Percentiles rank a stretch among this genome's conserved stretches.
phyloP scores from a whole-genome alignment of 371 early-diverging fungal species.

The Mucor velutinosus region DNA sequence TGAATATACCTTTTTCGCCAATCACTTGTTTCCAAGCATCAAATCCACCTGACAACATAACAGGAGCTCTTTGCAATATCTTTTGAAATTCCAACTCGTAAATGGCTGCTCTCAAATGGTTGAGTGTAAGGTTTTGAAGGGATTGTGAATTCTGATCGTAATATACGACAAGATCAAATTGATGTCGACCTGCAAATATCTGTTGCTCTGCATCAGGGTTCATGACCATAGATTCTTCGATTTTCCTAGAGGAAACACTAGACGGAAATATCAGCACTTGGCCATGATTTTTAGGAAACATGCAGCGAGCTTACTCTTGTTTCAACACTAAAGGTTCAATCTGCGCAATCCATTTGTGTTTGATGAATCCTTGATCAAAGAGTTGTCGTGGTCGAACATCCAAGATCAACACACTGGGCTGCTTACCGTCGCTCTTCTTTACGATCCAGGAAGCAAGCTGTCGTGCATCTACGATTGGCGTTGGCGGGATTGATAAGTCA shows the following conservation, averaged over 20 bases:
- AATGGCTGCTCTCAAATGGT: constrained; percentile 54
- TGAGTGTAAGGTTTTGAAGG: constrained; percentile 29
- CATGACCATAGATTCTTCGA: constrained; percentile 25
- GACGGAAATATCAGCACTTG: neutral
- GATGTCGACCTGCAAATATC: constrained; percentile 66
- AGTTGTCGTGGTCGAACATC: constrained; percentile 79
- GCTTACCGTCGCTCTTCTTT: constrained; percentile 17
- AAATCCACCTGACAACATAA: constrained; percentile 79
- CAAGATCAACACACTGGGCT: constrained; percentile 68
- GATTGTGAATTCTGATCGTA: constrained; percentile 63
- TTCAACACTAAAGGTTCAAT: constrained; percentile 68
- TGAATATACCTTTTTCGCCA: constrained; percentile 34
- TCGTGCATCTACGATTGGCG: constrained; percentile 34
- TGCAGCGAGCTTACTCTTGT: constrained; percentile 48
- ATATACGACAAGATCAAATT: constrained; percentile 77
- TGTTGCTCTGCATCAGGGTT: constrained; percentile 51
- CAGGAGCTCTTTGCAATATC: constrained; percentile 51
- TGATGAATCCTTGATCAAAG: constrained; percentile 73
- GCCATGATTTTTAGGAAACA: no score
- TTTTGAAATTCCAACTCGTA: constrained; percentile 62
- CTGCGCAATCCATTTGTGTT: constrained; percentile 70
- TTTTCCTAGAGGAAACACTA: constrained; percentile 7
- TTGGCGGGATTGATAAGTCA: constrained; percentile 29
- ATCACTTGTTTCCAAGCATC: constrained; percentile 64
- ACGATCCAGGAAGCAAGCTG: constrained; percentile 49